These are phyloP conservation scores for Lignosus rhinocerotis DNA, from an alignment of 1,284 basidiomycete species.

Conservation along the genomic window DNA sequence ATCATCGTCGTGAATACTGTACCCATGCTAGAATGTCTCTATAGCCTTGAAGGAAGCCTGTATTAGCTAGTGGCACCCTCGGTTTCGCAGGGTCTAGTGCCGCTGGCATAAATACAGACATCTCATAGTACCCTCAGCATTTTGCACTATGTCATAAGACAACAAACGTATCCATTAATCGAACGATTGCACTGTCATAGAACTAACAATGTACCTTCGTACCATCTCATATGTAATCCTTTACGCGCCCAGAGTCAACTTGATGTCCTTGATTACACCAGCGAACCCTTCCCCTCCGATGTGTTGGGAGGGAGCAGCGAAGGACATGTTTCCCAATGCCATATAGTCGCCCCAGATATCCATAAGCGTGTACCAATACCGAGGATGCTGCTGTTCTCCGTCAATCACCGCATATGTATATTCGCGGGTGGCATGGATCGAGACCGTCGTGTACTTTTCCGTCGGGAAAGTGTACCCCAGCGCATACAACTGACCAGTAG, in stretches of 20 bases:
- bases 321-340: slow-evolving; percentile 44
- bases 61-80: too few species aligned
- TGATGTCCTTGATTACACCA: slow-evolving; percentile 31
- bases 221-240: neutral
- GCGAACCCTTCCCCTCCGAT: slow-evolving; percentile 36
- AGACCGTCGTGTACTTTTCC: slow-evolving; percentile 35
- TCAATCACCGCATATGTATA: slow-evolving; percentile 38
- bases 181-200: neutral
- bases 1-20: too few species aligned
- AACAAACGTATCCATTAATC: neutral
- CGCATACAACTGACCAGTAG: slow-evolving; percentile 39
- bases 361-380: slow-evolving; percentile 39
- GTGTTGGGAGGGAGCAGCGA: slow-evolving; percentile 41
- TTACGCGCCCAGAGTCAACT: slow-evolving; percentile 14
- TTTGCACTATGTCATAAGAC: too few species aligned
- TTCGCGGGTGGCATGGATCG: slow-evolving; percentile 39
- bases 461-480: slow-evolving; percentile 34
- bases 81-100: too few species aligned
- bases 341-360: slow-evolving; percentile 44
- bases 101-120: neutral
- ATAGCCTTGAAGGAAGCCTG: too few species aligned
- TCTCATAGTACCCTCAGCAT: neutral
- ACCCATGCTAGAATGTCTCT: too few species aligned
- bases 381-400: slow-evolving; percentile 25
- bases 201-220: neutral